Evolutionary conservation across 371 early-diverging fungal genomes (phyloP), one percentile per base, ranked within the genome.

Genomic region (Nematocida major): DNA sequence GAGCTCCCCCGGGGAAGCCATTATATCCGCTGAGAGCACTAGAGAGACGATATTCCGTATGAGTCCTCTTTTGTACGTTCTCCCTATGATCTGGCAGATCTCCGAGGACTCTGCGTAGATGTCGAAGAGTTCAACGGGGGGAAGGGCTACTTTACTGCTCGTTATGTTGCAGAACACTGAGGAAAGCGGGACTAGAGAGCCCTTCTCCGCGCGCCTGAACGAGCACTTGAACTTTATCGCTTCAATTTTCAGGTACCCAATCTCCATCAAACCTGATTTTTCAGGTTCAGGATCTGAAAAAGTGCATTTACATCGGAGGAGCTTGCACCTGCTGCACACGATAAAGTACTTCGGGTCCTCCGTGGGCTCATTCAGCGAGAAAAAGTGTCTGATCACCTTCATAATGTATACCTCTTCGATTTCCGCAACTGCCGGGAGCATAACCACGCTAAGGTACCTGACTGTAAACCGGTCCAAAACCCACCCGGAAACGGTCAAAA

Each of bases 321-420:
- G 11, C 45, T 32, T 20, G 38, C 76, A 73, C 38, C 4, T 39
- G 2, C 39, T 43, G 76, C 76, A 73, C 49, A 78, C 43, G 24
- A 63, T 73, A 32, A 73, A 73, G 76, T 73, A 73, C 50, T 73
- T 73, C n/a, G 76, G 76, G 30, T 63, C 63, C 22, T 73, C 76
- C 22, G 30, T 24, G 15, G 62, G 65, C 45, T 63, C 76, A 15
- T 3, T 65, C 18, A 73, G 24, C 0, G 76, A 24, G 2, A 73
- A 36, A 54, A 73, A 73, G 54, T 73, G 76, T n/a, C 50, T 3
- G 11, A 59, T 61, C 18, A 73, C 65, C 30, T 47, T 57, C 51
- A 63, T 73, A 62, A 73, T 73, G 49, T 61, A 73, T 34, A 43
- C 66, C 34, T 73, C 76, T 40, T 73, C 76, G 18, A 73, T 42